Percentiles rank a stretch among this genome's conserved stretches.
Conservation (phyloP, 148 eudicot genomes). For the Rhododendron simsii region DNA sequence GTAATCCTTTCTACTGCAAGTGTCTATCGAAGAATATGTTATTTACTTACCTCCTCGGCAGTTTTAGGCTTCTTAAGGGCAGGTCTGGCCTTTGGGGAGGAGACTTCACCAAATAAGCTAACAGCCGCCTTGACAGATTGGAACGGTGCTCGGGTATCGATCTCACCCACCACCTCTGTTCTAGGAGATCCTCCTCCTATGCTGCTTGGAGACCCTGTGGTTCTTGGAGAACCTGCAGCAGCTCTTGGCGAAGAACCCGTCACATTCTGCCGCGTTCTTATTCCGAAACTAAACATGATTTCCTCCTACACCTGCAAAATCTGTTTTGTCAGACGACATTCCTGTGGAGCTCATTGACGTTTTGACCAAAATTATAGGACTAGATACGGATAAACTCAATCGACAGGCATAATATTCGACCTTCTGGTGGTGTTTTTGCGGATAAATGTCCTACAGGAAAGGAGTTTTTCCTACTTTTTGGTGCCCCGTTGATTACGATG, state of each 20-base stretch:
- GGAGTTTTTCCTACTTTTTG: neutral
- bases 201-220: constrained; percentile 5
- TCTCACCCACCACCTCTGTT: constrained; percentile 67
- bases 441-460: neutral
- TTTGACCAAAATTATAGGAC: neutral
- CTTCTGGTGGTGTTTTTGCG: neutral
- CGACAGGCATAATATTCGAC: neutral
- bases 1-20: neutral
- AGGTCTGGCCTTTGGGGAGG: constrained; percentile 38
- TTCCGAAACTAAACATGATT: constrained; percentile 25
- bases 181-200: constrained; percentile 34
- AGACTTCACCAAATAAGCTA: constrained; percentile 60
- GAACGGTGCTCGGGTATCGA: constrained; percentile 81
- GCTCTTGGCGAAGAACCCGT: constrained; percentile 26
- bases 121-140: constrained; percentile 88
- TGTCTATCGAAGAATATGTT: neutral
- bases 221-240: constrained; percentile 34
- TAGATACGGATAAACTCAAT: neutral
- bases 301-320: constrained; percentile 12
- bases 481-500: neutral
- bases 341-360: neutral
- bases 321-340: neutral
- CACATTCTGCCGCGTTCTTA: constrained; percentile 45
- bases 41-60: constrained; percentile 45
- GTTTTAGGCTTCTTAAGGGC: constrained; percentile 39